Evolutionary conservation across 768 basidiomycete genomes (phyloP), one percentile per base, ranked within the genome.

Genomic region (Agrocybe praecox): DNA sequence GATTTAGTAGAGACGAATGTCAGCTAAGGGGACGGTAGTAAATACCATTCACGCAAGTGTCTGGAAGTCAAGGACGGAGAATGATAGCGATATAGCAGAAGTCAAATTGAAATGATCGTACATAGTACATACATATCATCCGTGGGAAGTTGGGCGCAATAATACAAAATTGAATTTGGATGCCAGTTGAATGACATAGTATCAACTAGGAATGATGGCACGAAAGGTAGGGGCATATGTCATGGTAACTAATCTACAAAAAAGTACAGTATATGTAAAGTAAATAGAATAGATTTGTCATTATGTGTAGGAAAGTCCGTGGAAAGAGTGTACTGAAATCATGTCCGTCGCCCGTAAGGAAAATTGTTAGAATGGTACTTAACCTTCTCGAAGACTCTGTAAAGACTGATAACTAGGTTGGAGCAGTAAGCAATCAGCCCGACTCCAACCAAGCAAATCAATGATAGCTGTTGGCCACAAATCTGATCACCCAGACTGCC

Each of bases 341-440:
- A 61, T 55, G 58, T 57, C 46, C 55, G 55, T 52, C 64, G 58
- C 59, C 56, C 53, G 43, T 51, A 43, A 51, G 55, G 40, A 60
- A 33, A 70, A 66, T 47, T 75, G 34, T 50, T 49, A 40, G 79
- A 79, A 58, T 83, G 85, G 65, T 87, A 87, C 72, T 94, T 94
- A 59, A 94, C 89, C 74, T 93, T 93, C 70, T 94, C 91, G 63
- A 94, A 92, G 56, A 94, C 92, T 61, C 92, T 79, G 73, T 86
- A 94, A 22, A 94, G 79, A 59, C 88, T 89, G 64, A 96, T 93
- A 62, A 94, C 76, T 60, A 96, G 83, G 69, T 90, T 94, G 64
- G 81, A 83, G 75, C 92, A 90, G 71, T 96, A 94, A 71, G 89
- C 83, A 56, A 92, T 65, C 43, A 94, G 80, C 46, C 89, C 87